Conservation (phyloP, 2,329 filamentous ascomycete genomes). For the Xylariaceae sp. region DNA sequence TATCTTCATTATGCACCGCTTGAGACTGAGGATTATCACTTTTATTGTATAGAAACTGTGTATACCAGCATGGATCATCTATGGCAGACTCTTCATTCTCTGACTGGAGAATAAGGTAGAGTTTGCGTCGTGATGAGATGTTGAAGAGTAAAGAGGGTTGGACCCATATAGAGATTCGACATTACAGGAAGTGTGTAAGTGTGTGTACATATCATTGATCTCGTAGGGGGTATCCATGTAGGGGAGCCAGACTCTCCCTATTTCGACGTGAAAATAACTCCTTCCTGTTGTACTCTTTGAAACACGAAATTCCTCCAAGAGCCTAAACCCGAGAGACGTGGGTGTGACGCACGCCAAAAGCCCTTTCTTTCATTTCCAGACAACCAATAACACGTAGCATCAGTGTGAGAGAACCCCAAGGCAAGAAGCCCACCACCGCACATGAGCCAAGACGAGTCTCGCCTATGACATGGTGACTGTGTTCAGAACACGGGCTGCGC, state of each 20-base stretch:
- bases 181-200: slow-evolving; percentile 19
- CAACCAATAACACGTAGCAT: slow-evolving; percentile 9
- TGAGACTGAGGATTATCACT: no score
- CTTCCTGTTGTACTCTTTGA: slow-evolving; percentile 4
- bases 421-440: neutral
- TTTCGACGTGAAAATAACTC: slow-evolving; percentile 1
- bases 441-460: neutral
- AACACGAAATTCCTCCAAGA: slow-evolving; percentile 8
- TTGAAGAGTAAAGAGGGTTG: slow-evolving; percentile 8
- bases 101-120: no score
- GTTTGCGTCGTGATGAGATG: no score
- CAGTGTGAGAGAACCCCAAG: slow-evolving; percentile 3
- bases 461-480: neutral
- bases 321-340: slow-evolving; percentile 1
- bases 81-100: no score
- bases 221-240: slow-evolving; percentile 26
- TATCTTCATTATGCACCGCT: no score
- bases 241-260: slow-evolving; percentile 2
- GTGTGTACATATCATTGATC: slow-evolving; percentile 16
- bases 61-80: no score
- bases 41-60: no score
- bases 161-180: slow-evolving; percentile 15
- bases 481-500: neutral
- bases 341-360: neutral
- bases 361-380: slow-evolving; percentile 9